A percentile compares a stretch with the other conserved stretches of the same genome.
Evolutionary conservation across 768 basidiomycete species (phyloP).

Genomic region (Cystofilobasidium capitatum): DNA sequence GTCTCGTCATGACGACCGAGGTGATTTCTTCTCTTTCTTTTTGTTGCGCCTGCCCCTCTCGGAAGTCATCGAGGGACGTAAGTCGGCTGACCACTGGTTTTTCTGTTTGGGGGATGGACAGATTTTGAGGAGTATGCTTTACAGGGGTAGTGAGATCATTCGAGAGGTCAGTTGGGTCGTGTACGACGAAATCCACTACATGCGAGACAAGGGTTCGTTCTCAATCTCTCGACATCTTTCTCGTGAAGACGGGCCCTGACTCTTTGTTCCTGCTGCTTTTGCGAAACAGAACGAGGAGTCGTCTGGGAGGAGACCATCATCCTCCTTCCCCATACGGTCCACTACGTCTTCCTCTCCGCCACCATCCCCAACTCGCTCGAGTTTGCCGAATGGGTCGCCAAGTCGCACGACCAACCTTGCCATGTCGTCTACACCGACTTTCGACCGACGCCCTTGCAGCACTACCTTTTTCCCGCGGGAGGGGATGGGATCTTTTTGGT

Average conservation of each 20-base stretch:
- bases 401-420: constrained; percentile 93
- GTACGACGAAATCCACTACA: constrained; percentile 99
- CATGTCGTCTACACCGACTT: constrained; percentile 99
- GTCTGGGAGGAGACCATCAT: constrained; percentile 96
- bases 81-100: too few species aligned
- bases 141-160: constrained; percentile 97
- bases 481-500: constrained; percentile 96
- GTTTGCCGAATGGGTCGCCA: constrained; percentile 98
- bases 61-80: too few species aligned
- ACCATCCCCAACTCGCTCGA: constrained; percentile 99
- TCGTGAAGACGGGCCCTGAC: too few species aligned
- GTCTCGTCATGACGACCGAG: constrained; percentile 98
- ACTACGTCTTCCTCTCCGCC: constrained; percentile 96
- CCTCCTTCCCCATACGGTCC: constrained; percentile 86
- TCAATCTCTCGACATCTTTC: not conserved
- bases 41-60: not conserved
- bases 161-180: constrained; percentile 99
- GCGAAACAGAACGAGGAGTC: constrained; percentile 70
- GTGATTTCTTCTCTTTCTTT: constrained; percentile 43
- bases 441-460: constrained; percentile 92
- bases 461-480: constrained; percentile 93
- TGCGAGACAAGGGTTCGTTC: constrained; percentile 71
- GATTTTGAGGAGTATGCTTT: constrained; percentile 98
- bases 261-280: not conserved
- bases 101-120: too few species aligned